Base-by-base conservation (phyloP, 2,329 filamentous ascomycete genomes). In the Rutstroemia sp. region DNA sequence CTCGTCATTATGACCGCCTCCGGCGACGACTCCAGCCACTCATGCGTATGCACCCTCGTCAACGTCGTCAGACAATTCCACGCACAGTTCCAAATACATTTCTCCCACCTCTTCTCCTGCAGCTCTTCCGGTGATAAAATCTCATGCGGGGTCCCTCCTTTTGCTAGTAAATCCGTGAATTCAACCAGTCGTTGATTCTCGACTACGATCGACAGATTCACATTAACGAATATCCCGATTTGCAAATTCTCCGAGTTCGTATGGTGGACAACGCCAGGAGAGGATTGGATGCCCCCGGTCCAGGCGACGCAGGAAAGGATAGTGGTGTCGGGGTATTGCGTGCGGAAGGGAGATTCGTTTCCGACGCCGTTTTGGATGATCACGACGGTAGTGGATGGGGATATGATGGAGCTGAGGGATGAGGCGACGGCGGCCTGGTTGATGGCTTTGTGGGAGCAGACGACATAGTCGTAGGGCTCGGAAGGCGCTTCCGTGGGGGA, bases 41-140 rank as follows among this genome's bases (percentile, higher is more conserved):
- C 67, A 0, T 77, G 75, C 16, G 81, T 81, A 55, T 78, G 75
- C 30, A 75, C 73, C 0, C 76, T 71, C 0, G 78, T 78, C 2
- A 84, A 69, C 0, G 81, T 79, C 25, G 79, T 82, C 25, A 83
- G 72, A 0, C 81, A 77, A 61, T 85, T 85, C 77, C 79, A 84
- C 0, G 78, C 74, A 2, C 77, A 80, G 63, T 85, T 86, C 68
- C 81, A 73, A 0, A 83, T 71, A 0, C 84, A 73, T 67, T 85
- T 86, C 54, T 74, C 72, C 81, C 81, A 85, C 5, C 81, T 74
- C 42, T 77, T 74, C 0, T 73, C 65, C 57, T 85, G 80, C 8
- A 86, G 73, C 57, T 84, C 73, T 1, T 74, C 70, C 23, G 77
- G 72, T 3, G 44, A 48, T 2, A 54, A 27, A 17, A 79, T 68